These are phyloP conservation scores for Globisporangium solare DNA, from an alignment of 352 stramenopile species.

Conservation along the genomic window DNA sequence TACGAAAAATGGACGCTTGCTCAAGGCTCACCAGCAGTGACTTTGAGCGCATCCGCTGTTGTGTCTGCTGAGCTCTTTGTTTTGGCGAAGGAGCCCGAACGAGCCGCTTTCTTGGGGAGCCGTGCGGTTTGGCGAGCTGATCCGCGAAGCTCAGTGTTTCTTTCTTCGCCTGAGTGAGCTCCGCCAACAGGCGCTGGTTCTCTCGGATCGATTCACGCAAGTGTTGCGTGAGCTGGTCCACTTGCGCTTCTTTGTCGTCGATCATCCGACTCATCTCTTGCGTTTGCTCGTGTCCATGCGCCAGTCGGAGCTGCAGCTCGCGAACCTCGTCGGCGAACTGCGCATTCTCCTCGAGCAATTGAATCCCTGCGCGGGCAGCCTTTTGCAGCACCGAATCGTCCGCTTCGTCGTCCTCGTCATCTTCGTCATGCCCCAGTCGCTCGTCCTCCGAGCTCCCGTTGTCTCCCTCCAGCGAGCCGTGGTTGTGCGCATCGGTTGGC, in stretches of 20 bases:
- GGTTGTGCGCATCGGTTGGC: not conserved
- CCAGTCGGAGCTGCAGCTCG: conserved; percentile 39
- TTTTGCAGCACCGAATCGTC: conserved; percentile 47
- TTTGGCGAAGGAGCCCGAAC: not conserved
- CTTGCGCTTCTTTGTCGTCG: conserved; percentile 31
- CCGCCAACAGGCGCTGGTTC: conserved; percentile 40
- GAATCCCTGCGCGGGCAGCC: conserved; percentile 59
- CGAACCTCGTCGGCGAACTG: conserved; percentile 56
- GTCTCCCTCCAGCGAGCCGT: not conserved
- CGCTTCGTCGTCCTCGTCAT: conserved; percentile 23
- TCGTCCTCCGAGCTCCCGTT: conserved; percentile 3
- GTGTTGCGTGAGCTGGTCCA: conserved; percentile 36
- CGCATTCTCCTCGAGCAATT: conserved; percentile 64
- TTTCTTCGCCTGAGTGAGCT: conserved; percentile 41
- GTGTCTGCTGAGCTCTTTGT: not conserved
- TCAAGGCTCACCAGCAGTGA: no score
- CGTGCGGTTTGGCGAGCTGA: conserved; percentile 15
- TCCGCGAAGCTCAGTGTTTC: conserved; percentile 20
- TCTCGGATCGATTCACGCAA: conserved; percentile 54
- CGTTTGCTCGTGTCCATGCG: conserved; percentile 31
- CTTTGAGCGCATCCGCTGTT: not conserved
- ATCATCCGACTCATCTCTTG: conserved; percentile 30
- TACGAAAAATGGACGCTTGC: no score
- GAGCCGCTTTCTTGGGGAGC: conserved; percentile 24
- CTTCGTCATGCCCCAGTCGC: not conserved